Evolutionary conservation across 129 eudicot species (phyloP), one percentile per base, ranked within the genome.

Genomic region (Daucus carota): DNA sequence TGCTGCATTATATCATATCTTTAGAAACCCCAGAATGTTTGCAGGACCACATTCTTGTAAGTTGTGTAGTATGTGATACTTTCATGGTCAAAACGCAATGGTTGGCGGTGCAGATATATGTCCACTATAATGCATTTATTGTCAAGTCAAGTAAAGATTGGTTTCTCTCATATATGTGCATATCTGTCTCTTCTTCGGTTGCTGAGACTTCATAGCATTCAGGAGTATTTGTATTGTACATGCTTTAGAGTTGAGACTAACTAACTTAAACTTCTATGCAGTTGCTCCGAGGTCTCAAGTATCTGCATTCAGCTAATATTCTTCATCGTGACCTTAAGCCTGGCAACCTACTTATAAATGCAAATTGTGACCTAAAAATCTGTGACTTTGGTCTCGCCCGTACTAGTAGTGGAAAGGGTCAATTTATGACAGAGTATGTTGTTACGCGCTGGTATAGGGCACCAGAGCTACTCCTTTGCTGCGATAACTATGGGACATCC

Each of bases 381-480:
- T 86, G 90, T 46, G 87, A 86, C 59, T 86, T 86, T 43, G 90
- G 90, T 42, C 81, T 86, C 16, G 90, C 87, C 7, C 85, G 90
- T 13, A 86, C 90, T 36, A 86, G 86, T 75, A 83, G 83, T 44
- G 79, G 85, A 32, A 65, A 83, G 75, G 87, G 84, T 31, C 89
- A 86, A 46, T 86, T 86, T 74, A 86, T 86, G 90, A 86, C 90
- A 8, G 89, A 85, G 47, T 85, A 85, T 46, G 89, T 85, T 18
- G 89, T 85, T n/a, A 85, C 89, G 16, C 86, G 89, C 54, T 86
- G 89, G 89, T 86, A 86, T 34, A 73, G 89, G 34, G 89, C 89
- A 41, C 90, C 90, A 36, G 90, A 86, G 79, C 85, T 86, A 70
- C 87, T 86, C 16, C 82, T 86, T 67, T 83, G 90, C 44, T 86